Conservation (phyloP, 2,329 filamentous ascomycete species). For the Calonectria crousiana region DNA sequence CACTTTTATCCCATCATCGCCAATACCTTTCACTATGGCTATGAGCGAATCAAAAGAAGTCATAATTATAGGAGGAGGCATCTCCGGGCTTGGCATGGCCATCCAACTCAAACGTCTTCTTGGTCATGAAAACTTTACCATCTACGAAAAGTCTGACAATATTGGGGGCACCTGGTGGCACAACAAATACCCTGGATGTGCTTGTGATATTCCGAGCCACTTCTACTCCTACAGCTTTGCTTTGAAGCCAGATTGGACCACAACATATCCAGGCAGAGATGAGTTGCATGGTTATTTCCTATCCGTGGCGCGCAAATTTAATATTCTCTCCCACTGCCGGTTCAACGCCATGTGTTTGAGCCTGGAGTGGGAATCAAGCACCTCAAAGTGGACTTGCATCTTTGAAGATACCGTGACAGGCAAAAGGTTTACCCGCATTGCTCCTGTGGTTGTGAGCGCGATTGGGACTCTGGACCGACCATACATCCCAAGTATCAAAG, state of each 20-base stretch:
- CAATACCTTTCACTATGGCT: not conserved
- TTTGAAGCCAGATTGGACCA: slow-evolving; percentile 10
- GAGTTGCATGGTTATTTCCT: slow-evolving; percentile 13
- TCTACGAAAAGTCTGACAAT: slow-evolving; percentile 33
- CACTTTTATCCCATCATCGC: too few relatives aligned
- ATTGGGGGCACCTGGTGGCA: slow-evolving; percentile 34
- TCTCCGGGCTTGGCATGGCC: slow-evolving; percentile 33
- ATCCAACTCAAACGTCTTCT: slow-evolving; percentile 30
- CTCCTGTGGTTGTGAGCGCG: slow-evolving; percentile 9
- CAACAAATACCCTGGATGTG: slow-evolving; percentile 21
- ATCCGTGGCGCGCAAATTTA: slow-evolving; percentile 12
- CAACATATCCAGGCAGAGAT: slow-evolving; percentile 9
- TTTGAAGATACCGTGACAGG: slow-evolving; percentile 11
- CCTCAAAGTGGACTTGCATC: not conserved
- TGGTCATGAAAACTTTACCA: slow-evolving; percentile 28
- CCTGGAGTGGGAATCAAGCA: slow-evolving; percentile 3
- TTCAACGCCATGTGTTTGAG: slow-evolving; percentile 10
- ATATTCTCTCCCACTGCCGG: slow-evolving; percentile 10
- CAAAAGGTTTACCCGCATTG: not conserved
- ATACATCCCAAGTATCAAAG: slow-evolving; percentile 4
- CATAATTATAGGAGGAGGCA: slow-evolving; percentile 31
- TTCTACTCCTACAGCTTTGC: slow-evolving; percentile 21
- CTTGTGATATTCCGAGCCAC: slow-evolving; percentile 20
- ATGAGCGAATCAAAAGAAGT: slow-evolving; percentile 7
- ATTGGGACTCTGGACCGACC: slow-evolving; percentile 18